Evolutionary conservation across 306 rosid species (phyloP), one percentile per base, ranked within the genome.

Genomic region (Gynostemma pentaphyllum): DNA sequence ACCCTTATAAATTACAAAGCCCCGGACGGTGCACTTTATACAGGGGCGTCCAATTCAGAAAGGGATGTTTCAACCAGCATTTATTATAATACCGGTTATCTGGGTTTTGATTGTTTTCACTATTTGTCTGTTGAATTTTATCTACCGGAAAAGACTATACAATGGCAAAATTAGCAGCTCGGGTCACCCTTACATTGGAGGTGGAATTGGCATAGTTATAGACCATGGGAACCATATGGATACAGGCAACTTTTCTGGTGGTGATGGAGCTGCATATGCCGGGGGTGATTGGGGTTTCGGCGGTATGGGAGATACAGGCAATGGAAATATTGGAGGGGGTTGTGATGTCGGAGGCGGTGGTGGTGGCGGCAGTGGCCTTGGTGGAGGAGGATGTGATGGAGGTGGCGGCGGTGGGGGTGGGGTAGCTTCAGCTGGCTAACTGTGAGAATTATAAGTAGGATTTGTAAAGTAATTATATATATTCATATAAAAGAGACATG

Each of bases 291-390:
- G 40, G 32, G 60, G 52, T 53, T 54, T 18, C 18, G 41, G 50
- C 3, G 61, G 5, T 37, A 24, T 24, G 13, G 63, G 60, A 50
- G 36, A 37, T 26, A 26, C 67, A 0, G 12, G 36, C 29, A 53
- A 41, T 24, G 45, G 49, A 24, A 27, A 15, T 2, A 44, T 34
- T 0, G 67, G 54, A 11, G 37, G 62, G 0, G 47, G 54, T 3
- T 26, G 34, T 5, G 68, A 59, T 7, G 79, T 37, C 11, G 75
- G 16, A 30, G 79, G 24, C 6, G 37, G 19, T 0, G 67, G 34
- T 6, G 71, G 57, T 0, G 68, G 68, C 4, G 76, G 53, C 0
- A 61, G 50, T 2, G 42, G 45, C 0, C 47, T 23, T 29, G 73
- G 69, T 4, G 61, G 26, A 3, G 64, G 40, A 24, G 64, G 30